phyloP scores from a whole-genome alignment of 164 flowering plant species.

The Aristolochia fimbriata region DNA sequence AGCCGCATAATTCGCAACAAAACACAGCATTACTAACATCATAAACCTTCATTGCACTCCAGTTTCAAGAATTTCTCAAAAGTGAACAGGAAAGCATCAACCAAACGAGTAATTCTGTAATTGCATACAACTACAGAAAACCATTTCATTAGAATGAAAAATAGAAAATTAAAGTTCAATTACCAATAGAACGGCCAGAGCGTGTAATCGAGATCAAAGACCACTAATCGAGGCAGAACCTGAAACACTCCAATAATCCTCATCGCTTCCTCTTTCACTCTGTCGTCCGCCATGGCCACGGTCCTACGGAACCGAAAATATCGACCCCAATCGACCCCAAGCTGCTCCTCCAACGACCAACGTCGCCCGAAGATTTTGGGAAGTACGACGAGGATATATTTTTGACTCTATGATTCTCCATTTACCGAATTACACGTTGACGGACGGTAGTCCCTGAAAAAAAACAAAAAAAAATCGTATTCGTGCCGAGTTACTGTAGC shows the following conservation, averaged over 20 bases:
- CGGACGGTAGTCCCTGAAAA: no score
- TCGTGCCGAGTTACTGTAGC: no score
- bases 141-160: background rate
- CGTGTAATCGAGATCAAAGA: conserved; percentile 98
- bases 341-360: background rate
- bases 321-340: background rate
- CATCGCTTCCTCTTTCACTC: conserved; percentile 73
- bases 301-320: background rate
- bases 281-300: conserved; percentile 62
- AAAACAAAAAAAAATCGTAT: no score
- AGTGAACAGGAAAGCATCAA: background rate
- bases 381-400: no score
- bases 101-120: background rate
- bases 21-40: background rate
- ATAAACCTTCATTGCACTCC: background rate
- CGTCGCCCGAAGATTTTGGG: background rate
- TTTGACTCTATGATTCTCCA: background rate
- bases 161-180: background rate
- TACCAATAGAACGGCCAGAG: conserved; percentile 99
- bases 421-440: no score
- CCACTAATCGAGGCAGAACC: conserved; percentile 72
- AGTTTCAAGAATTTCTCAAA: background rate
- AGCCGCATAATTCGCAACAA: background rate
- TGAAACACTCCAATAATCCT: conserved; percentile 62
- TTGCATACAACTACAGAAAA: background rate